Evolutionary conservation across 179 eudicot genomes (phyloP).

Genomic region (Nepenthes alata): DNA sequence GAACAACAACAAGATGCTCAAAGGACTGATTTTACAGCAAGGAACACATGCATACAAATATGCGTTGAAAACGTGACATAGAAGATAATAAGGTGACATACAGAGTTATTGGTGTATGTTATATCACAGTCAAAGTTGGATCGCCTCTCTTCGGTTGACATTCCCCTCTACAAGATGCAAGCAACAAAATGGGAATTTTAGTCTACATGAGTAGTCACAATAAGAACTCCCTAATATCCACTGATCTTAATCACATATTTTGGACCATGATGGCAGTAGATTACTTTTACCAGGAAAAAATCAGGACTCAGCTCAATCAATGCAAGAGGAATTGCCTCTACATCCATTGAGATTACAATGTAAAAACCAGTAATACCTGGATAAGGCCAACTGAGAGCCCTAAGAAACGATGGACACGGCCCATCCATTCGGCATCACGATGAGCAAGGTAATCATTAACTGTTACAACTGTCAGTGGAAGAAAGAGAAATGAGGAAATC

Average conservation of each 20-base stretch:
- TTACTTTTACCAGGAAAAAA: neutral
- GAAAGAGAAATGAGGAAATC: slow-evolving; percentile 2
- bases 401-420: slow-evolving; percentile 90
- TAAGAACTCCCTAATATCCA: neutral
- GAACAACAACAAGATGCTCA: slow-evolving; percentile 6
- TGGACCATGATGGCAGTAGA: neutral
- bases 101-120: slow-evolving; percentile 92
- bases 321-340: neutral
- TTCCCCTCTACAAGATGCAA: slow-evolving; percentile 46
- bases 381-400: slow-evolving; percentile 99
- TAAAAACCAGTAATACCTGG: slow-evolving; percentile 40
- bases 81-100: slow-evolving; percentile 24
- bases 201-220: neutral
- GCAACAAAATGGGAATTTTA: neutral
- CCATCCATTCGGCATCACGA: slow-evolving; percentile 99
- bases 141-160: slow-evolving; percentile 67
- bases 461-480: slow-evolving; percentile 66
- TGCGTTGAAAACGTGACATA: neutral
- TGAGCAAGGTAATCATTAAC: slow-evolving; percentile 98
- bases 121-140: slow-evolving; percentile 76
- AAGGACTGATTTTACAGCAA: neutral
- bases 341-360: neutral
- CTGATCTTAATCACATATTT: neutral
- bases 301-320: neutral
- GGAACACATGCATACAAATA: neutral